These are phyloP conservation scores for Phytopythium mirpurense DNA, from an alignment of 352 stramenopile species.

Conservation along the genomic window DNA sequence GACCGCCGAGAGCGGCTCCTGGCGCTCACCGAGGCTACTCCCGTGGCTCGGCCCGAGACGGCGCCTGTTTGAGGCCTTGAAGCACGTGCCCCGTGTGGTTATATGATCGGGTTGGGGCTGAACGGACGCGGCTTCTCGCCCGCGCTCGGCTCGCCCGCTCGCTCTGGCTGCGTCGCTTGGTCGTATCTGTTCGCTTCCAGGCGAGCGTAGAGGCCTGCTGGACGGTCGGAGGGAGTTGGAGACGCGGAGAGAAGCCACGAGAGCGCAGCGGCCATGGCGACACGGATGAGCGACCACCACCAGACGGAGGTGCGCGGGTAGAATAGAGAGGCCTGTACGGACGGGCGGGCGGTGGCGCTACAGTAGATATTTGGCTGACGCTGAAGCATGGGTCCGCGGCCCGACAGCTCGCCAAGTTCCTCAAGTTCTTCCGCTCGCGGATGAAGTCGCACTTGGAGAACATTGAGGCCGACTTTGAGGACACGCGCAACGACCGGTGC, in stretches of 20 bases:
- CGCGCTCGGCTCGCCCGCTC: not conserved
- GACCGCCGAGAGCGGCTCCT: not conserved
- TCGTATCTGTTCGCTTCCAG: no score
- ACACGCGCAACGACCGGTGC: conserved; percentile 70
- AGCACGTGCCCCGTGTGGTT: no score
- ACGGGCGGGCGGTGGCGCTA: no score
- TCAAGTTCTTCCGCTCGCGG: conserved; percentile 84
- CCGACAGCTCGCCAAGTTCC: conserved; percentile 63
- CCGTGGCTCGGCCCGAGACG: not conserved
- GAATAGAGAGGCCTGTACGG: no score
- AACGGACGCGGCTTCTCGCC: not conserved
- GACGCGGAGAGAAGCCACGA: not conserved
- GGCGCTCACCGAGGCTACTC: not conserved
- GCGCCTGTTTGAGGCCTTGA: not conserved
- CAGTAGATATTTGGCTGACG: no score
- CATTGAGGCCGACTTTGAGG: conserved; percentile 81
- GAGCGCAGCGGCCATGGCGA: conserved; percentile 10
- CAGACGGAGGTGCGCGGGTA: conserved; percentile 55
- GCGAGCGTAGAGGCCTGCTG: no score
- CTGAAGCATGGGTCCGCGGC: no score
- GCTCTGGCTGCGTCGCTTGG: not conserved
- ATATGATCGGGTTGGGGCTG: not conserved
- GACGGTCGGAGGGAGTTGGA: conserved; percentile 1
- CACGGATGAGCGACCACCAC: conserved; percentile 41
- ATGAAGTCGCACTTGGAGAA: conserved; percentile 73